Evolutionary conservation across 257 asterid genomes (phyloP).

Genomic region (Solanum infundibuliforme): DNA sequence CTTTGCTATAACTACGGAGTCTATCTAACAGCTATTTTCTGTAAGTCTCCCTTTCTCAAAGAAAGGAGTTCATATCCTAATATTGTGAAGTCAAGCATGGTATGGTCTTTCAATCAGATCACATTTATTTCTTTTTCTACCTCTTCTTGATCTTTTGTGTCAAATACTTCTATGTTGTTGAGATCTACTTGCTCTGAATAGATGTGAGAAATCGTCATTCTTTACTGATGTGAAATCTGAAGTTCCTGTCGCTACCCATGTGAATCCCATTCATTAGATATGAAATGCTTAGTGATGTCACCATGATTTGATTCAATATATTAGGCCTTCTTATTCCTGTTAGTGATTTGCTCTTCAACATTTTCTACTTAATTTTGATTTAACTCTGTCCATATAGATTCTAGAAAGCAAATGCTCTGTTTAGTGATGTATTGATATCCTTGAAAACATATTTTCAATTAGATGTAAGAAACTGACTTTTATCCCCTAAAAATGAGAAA

Average conservation of each 20-base stretch:
- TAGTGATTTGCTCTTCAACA: not conserved
- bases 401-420: not conserved
- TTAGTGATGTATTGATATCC: not conserved
- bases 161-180: not conserved
- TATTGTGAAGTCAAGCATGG: not conserved
- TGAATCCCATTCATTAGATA: not conserved
- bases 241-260: not conserved
- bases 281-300: not conserved
- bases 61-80: not conserved
- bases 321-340: not conserved
- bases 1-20: not conserved
- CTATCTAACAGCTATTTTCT: not conserved
- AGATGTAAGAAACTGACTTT: not conserved
- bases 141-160: not conserved
- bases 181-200: not conserved
- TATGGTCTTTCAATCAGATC: not conserved
- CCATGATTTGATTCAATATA: not conserved
- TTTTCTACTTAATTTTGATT: not conserved
- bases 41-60: not conserved
- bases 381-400: not conserved
- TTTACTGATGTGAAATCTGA: not conserved
- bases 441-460: not conserved
- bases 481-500: not conserved
- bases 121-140: not conserved
- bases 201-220: not conserved